Percentiles rank a stretch among this genome's conserved stretches.
Conservation (phyloP, 2,329 filamentous ascomycete genomes). For the Fusarium avenaceum region DNA sequence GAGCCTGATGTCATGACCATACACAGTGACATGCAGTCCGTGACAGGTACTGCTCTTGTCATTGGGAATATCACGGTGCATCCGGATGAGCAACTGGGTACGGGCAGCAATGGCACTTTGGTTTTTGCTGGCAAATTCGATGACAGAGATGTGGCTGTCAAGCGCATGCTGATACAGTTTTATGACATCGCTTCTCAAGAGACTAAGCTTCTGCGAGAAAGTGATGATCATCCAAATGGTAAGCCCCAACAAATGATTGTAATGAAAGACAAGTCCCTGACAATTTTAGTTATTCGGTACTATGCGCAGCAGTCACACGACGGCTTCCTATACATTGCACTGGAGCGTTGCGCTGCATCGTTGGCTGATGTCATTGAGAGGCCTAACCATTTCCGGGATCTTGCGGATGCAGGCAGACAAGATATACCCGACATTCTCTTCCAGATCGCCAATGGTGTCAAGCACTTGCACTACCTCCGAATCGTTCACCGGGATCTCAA, state of each 20-base stretch:
- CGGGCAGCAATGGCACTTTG: conserved; percentile 96
- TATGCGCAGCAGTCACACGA: conserved; percentile 91
- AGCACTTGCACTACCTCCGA: conserved; percentile 88
- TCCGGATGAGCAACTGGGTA: conserved; percentile 73
- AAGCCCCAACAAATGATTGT: conserved; percentile 37
- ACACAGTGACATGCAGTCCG: conserved; percentile 69
- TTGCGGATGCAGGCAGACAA: conserved; percentile 79
- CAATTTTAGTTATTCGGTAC: conserved; percentile 85
- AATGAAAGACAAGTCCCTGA: conserved; percentile 23
- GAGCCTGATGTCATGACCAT: conserved; percentile 74
- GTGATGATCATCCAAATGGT: conserved; percentile 93
- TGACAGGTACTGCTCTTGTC: conserved; percentile 70
- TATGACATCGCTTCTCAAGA: conserved; percentile 96
- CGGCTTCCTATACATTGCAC: conserved; percentile 94
- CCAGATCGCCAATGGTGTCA: conserved; percentile 90
- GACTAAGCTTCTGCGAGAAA: conserved; percentile 89
- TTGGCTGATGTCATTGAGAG: conserved; percentile 91
- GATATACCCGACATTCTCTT: conserved; percentile 85
- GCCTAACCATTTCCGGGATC: conserved; percentile 72
- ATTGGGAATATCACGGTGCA: conserved; percentile 76
- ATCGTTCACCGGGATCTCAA: conserved; percentile 98
- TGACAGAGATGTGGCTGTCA: conserved; percentile 92
- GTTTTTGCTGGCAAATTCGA: conserved; percentile 97
- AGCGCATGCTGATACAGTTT: conserved; percentile 96
- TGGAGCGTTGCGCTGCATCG: conserved; percentile 94